Conservation (phyloP, 495 filamentous ascomycete genomes). For the Penicillium steckii region DNA sequence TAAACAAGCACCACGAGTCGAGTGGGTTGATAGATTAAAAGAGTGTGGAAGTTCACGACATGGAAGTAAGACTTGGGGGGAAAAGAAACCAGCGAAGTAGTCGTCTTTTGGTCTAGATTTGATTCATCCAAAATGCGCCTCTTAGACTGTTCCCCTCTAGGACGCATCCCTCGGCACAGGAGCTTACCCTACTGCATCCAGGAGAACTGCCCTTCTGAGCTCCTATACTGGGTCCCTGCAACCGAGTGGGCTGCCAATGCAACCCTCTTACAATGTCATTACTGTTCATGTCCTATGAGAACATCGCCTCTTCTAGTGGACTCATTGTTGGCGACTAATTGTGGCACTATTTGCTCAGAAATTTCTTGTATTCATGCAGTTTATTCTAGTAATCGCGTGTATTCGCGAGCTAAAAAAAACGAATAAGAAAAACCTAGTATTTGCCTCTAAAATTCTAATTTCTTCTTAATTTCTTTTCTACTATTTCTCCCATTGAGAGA, state of each 20-base stretch:
- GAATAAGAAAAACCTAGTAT: too few species aligned
- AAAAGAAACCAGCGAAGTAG: not conserved
- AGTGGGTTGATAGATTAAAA: constrained; percentile 5
- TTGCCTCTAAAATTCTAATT: too few species aligned
- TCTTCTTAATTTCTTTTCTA: constrained; percentile 5
- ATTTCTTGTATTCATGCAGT: constrained; percentile 2
- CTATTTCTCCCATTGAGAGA: not conserved
- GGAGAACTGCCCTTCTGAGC: constrained; percentile 18
- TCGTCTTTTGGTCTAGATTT: constrained; percentile 19
- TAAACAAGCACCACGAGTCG: constrained; percentile 14
- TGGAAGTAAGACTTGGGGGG: constrained; percentile 1
- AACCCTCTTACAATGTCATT: constrained; percentile 21
- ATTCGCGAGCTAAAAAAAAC: not conserved
- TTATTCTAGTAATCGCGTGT: not conserved
- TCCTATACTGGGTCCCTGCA: constrained; percentile 26
- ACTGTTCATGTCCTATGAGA: constrained; percentile 9
- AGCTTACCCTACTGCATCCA: constrained; percentile 23
- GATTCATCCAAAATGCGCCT: constrained; percentile 19
- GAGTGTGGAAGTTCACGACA: constrained; percentile 10
- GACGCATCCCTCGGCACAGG: constrained; percentile 25
- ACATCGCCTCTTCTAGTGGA: not conserved
- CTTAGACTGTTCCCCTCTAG: not conserved
- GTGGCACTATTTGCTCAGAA: not conserved
- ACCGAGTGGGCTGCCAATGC: constrained; percentile 23
- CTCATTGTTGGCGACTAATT: not conserved